Evolutionary conservation across 441 rosid genomes (phyloP), one percentile per base, ranked within the genome.

Genomic region (Heliophila coronopifolia): DNA sequence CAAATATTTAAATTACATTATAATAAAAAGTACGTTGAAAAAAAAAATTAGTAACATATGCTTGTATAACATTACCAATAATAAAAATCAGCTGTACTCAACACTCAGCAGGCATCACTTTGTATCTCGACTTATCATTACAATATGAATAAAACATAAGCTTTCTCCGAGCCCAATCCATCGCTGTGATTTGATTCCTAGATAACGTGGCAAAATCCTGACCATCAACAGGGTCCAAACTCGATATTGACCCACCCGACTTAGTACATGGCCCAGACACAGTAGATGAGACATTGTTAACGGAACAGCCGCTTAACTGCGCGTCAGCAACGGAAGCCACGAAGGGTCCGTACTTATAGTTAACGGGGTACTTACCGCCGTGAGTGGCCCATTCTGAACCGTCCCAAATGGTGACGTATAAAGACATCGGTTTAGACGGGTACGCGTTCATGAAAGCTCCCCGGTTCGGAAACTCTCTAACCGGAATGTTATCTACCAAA

Each of bases 341-440:
- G 31, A 76, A 91, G 26, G 96, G 96, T 2, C 90, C 86, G 23
- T 82, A 91, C 42, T 78, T 78, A 78, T 91, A 86, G 59, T 84
- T 86, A 24, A 86, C 86, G 41, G 78, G 73, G 47, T 91, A 83
- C 48, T 82, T 91, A 27, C 98, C 98, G 53, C 96, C 96, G 27
- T 79, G 73, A 12, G 96, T 91, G 1, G 98, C 98, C 98, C 98
- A 91, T 42, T 73, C 70, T 3, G 94, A 91, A 5, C 90, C 98
- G 27, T 91, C 98, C 98, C 98, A 91, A 52, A 86, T 84, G 9
- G 96, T 91, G 23, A 88, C 86, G 52, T 84, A 91, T 41, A 84
- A 56, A 16, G 93, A 78, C 98, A 90, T 90, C 8, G 96, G 94
- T 69, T 91, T 91, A 3, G 96, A 75, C 1, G 96, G 98, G 61